Conservation (phyloP, 345 rosid genomes). For the Gossypium sturtianum region DNA sequence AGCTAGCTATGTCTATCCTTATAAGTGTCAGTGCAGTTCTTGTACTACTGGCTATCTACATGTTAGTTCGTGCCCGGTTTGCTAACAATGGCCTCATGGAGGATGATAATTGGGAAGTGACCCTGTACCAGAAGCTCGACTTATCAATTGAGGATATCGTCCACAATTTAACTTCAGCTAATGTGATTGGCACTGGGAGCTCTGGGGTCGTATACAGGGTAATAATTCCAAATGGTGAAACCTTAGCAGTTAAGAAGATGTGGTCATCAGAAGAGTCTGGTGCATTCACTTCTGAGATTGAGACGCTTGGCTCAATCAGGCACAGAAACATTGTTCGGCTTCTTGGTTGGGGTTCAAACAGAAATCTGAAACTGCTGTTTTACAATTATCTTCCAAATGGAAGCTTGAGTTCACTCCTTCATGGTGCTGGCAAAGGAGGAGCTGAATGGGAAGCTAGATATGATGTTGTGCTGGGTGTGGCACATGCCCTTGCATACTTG, state of each 20-base stretch:
- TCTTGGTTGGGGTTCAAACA: constrained; percentile 77
- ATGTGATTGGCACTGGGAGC: constrained; percentile 94
- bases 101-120: constrained; percentile 62
- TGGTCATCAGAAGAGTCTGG: constrained; percentile 82
- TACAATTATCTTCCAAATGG: constrained; percentile 94
- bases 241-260: constrained; percentile 87
- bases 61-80: constrained; percentile 42
- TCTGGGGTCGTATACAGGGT: constrained; percentile 91
- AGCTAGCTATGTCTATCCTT: constrained; percentile 55
- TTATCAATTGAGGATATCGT: constrained; percentile 71
- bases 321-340: constrained; percentile 80
- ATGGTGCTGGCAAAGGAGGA: constrained; percentile 70
- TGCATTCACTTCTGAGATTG: constrained; percentile 79
- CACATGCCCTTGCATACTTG: constrained; percentile 82
- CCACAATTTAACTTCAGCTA: constrained; percentile 55
- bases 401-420: constrained; percentile 81
- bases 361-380: constrained; percentile 69
- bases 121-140: constrained; percentile 77
- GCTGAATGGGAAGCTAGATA: constrained; percentile 83
- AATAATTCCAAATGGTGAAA: constrained; percentile 60
- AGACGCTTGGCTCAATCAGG: constrained; percentile 74
- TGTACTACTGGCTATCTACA: constrained; percentile 52
- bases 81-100: constrained; percentile 30
- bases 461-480: constrained; percentile 72
- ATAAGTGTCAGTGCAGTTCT: constrained; percentile 57